These are phyloP conservation scores for Penstemon newberryi DNA, from an alignment of 257 asterid genomes.

Conservation along the genomic window DNA sequence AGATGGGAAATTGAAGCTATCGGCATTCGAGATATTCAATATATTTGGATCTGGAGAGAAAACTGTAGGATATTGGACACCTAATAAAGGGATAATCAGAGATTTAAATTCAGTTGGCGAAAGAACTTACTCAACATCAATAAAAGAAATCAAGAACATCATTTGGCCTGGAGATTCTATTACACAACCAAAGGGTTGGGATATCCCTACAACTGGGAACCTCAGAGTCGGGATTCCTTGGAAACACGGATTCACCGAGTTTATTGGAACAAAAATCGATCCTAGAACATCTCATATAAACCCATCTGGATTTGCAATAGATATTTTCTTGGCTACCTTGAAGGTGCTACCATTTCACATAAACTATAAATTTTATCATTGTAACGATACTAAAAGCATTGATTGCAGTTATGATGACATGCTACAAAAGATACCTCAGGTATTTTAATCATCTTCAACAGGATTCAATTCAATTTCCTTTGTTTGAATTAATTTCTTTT, in stretches of 20 bases:
- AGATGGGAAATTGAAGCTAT: slow-evolving; percentile 38
- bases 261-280: slow-evolving; percentile 34
- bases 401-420: slow-evolving; percentile 39
- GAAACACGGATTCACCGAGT: slow-evolving; percentile 53
- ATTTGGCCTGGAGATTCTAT: slow-evolving; percentile 71
- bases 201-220: slow-evolving; percentile 37
- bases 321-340: slow-evolving; percentile 45
- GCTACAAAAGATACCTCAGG: slow-evolving; percentile 43
- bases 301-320: slow-evolving; percentile 54
- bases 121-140: slow-evolving; percentile 32
- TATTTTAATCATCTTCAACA: slow-evolving; percentile 5
- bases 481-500: background rate
- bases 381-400: slow-evolving; percentile 15
- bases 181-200: slow-evolving; percentile 50
- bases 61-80: slow-evolving; percentile 56
- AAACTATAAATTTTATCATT: slow-evolving; percentile 28
- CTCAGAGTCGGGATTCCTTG: slow-evolving; percentile 57
- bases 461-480: background rate
- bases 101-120: slow-evolving; percentile 24
- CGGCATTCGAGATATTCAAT: slow-evolving; percentile 54
- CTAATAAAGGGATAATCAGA: slow-evolving; percentile 39
- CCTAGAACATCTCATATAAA: slow-evolving; percentile 15
- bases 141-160: slow-evolving; percentile 37
- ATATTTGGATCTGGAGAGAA: slow-evolving; percentile 52
- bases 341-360: slow-evolving; percentile 34